Base-by-base conservation (phyloP, 2,329 filamentous ascomycete species). In the Diaporthe sp. region DNA sequence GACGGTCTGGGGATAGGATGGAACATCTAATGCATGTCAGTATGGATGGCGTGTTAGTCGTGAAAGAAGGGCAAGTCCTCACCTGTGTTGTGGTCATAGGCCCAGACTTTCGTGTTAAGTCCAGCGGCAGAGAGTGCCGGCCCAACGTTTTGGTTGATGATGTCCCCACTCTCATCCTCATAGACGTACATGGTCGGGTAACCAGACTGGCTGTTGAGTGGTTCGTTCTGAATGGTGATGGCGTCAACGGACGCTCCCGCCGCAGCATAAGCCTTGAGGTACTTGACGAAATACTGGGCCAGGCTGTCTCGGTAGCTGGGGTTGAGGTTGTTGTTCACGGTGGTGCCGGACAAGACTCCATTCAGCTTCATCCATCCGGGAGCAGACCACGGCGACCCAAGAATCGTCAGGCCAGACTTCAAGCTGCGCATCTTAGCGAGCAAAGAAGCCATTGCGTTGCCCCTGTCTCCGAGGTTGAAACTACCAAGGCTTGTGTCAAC, bases 221-320 rank as follows among this genome's bases (percentile, higher is more conserved):
- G 85, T 78, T 86, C 84, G 74, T 86, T 86, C 79, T 86, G 84
- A 53, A 86, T 82, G 56, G 84, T 85, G 77, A 86, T 84, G 75
- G 84, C 84, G 70, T 85, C 83, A 53, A 86, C 77, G 13, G 78
- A 79, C 2, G 80, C 82, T 2, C 84, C 84, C 5, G 77, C 78
- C n/a, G 59, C 77, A 7, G 79, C 77, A 75, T 81, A 86, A 2
- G 84, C 84, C 74, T 85, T 79, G 17, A 86, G 78, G 76, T 86
- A 86, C 77, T 83, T 82, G 70, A 85, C 83, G 72, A 86, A 81
- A 78, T 85, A 85, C 72, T 84, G 76, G 4, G 81, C 84, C 58
- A 81, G 82, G 53, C 79, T 74, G 37, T 76, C 76, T 53, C 80
- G 82, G 77, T 84, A 85, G 53, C 79, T 77, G 37, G 82, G 79